A percentile compares a stretch with the other conserved stretches of the same genome.
These are phyloP conservation scores for Sisymbrium altissimum DNA, from an alignment of 345 rosid genomes.

Conservation along the genomic window DNA sequence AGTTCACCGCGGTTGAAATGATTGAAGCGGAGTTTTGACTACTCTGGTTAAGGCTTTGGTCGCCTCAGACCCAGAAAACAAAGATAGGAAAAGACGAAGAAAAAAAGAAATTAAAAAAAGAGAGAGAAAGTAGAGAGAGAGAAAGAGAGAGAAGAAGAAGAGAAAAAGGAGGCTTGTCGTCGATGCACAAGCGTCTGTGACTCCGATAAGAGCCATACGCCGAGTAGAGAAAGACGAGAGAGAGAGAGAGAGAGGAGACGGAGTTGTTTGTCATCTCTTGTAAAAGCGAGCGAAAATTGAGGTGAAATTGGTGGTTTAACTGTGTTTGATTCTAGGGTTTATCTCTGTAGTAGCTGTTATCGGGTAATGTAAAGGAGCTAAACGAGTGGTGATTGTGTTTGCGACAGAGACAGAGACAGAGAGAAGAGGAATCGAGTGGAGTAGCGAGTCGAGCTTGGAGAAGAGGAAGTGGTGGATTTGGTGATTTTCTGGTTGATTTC, in stretches of 20 bases:
- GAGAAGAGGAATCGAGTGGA: constrained; percentile 9
- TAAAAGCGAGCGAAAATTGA: constrained; percentile 35
- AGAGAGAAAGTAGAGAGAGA: constrained; percentile 21
- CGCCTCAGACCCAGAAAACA: constrained; percentile 38
- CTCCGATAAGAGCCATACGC: constrained; percentile 8
- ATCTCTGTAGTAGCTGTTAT: constrained; percentile 5
- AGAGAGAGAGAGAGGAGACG: neutral
- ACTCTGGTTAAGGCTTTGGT: constrained; percentile 54
- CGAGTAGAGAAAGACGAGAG: neutral
- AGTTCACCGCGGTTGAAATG: constrained; percentile 81
- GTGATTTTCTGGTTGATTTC: neutral
- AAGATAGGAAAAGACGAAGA: constrained; percentile 22
- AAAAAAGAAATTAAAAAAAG: neutral
- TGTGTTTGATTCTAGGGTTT: constrained; percentile 17
- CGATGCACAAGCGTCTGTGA: constrained; percentile 36
- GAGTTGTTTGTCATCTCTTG: constrained; percentile 15
- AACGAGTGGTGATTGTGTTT: constrained; percentile 26
- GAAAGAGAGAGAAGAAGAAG: neutral
- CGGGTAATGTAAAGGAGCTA: constrained; percentile 27
- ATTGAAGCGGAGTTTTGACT: constrained; percentile 57
- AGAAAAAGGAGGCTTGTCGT: constrained; percentile 7
- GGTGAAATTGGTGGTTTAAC: constrained; percentile 18
- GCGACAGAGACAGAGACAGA: neutral
- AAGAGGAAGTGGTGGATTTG: constrained; percentile 21
- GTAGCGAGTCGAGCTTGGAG: neutral